Evolutionary conservation across 2,329 filamentous ascomycete genomes (phyloP).

Genomic region (Scedosporium dehoogii): DNA sequence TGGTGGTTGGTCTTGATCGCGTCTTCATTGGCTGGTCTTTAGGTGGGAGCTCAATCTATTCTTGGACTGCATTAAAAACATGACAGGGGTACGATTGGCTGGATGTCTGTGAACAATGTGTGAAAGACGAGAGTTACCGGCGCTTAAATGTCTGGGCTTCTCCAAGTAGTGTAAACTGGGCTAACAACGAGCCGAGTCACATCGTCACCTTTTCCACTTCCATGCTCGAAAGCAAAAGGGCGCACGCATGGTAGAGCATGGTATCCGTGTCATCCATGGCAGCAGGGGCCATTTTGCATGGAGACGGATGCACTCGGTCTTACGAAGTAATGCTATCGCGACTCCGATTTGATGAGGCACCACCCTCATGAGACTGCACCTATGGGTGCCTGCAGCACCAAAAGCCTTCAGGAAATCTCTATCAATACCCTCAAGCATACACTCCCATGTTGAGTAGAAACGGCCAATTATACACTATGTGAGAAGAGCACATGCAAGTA

Average conservation of each 20-base stretch:
- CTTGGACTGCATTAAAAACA: slow-evolving; percentile 11
- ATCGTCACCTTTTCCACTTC: neutral
- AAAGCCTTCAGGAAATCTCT: no score
- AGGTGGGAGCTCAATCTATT: slow-evolving; percentile 12
- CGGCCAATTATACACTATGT: no score
- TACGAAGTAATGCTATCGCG: no score
- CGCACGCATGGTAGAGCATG: neutral
- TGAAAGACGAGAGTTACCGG: slow-evolving; percentile 10
- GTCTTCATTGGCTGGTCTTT: slow-evolving; percentile 9
- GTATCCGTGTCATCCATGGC: neutral
- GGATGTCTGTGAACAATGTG: slow-evolving; percentile 8
- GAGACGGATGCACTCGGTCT: no score
- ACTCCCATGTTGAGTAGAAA: no score
- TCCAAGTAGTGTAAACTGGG: neutral
- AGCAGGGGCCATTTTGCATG: no score
- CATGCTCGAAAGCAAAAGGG: neutral
- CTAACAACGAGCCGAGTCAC: neutral
- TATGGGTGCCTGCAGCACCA: no score
- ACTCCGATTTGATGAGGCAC: no score
- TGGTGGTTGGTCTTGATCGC: neutral
- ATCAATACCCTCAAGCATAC: no score
- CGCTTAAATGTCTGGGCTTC: slow-evolving; percentile 12
- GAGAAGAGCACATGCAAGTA: no score
- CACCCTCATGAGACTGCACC: no score
- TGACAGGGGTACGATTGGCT: slow-evolving; percentile 12